Conservation (phyloP, 1,284 basidiomycete genomes). For the Marasmius tenuissimus region DNA sequence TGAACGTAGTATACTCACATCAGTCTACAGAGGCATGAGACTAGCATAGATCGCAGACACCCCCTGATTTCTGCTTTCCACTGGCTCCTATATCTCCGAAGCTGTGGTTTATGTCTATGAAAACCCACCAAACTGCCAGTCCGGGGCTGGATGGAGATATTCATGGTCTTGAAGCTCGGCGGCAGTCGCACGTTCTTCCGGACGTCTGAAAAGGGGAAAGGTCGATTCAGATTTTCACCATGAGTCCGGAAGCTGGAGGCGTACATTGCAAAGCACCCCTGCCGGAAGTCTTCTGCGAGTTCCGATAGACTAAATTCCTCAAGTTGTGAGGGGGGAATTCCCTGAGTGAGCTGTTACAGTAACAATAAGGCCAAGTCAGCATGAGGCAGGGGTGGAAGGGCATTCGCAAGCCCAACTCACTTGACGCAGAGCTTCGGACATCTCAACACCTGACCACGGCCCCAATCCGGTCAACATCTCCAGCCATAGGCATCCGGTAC, state of each 20-base stretch:
- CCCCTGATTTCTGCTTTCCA: too few species aligned
- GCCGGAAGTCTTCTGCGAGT: slow-evolving; percentile 85
- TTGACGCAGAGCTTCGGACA: slow-evolving; percentile 92
- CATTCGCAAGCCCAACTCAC: slow-evolving; percentile 39
- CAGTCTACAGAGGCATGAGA: too few species aligned
- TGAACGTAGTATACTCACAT: too few species aligned
- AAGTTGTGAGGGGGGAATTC: slow-evolving; percentile 86
- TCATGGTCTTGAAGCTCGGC: slow-evolving; percentile 80
- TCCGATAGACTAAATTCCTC: slow-evolving; percentile 74
- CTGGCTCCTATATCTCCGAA: neutral
- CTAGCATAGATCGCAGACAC: too few species aligned
- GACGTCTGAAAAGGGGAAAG: slow-evolving; percentile 55
- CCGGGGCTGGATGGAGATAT: slow-evolving; percentile 76
- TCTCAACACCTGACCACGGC: slow-evolving; percentile 91
- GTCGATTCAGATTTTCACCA: neutral
- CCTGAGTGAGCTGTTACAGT: slow-evolving; percentile 67
- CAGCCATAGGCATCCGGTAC: slow-evolving; percentile 93
- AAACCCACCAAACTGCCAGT: slow-evolving; percentile 76
- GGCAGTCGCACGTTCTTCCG: slow-evolving; percentile 84
- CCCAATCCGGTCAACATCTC: slow-evolving; percentile 98
- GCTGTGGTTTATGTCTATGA: slow-evolving; percentile 27
- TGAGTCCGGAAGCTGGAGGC: neutral
- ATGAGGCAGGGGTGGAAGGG: neutral
- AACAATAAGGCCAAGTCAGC: neutral
- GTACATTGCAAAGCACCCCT: slow-evolving; percentile 27